These are phyloP conservation scores for Penicillium simplicissimum DNA, from an alignment of 495 filamentous ascomycete species.

Conservation along the genomic window DNA sequence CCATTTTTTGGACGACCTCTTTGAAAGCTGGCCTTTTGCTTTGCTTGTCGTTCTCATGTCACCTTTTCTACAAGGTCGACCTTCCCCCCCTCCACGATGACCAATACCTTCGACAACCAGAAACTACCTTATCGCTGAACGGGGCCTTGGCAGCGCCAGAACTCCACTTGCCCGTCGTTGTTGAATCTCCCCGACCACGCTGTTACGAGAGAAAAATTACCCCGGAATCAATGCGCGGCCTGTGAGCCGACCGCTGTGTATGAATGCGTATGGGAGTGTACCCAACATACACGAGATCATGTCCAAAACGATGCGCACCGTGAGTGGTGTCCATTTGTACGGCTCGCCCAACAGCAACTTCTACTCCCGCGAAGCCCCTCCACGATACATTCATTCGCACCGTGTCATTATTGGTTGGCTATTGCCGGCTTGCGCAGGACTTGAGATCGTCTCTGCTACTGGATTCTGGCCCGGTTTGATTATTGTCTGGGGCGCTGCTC, in stretches of 20 bases:
- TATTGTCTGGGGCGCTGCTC: background rate
- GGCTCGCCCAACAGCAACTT: background rate
- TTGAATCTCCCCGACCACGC: slow-evolving; percentile 2
- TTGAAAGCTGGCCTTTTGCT: background rate
- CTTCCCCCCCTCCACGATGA: slow-evolving; percentile 12
- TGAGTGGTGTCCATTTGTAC: background rate
- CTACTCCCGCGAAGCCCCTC: background rate
- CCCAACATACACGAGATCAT: background rate
- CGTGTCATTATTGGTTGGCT: slow-evolving; percentile 14
- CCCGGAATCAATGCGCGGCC: slow-evolving; percentile 19
- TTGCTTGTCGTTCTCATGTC: background rate
- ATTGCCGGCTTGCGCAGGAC: slow-evolving; percentile 9
- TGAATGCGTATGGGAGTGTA: background rate
- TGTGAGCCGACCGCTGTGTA: background rate
- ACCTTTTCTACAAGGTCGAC: background rate
- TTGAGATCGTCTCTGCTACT: background rate
- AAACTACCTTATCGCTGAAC: slow-evolving; percentile 26
- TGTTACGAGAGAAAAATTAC: slow-evolving; percentile 38
- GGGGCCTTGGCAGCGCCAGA: slow-evolving; percentile 24
- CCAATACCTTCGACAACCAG: slow-evolving; percentile 25
- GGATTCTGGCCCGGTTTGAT: background rate
- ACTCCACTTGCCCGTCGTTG: slow-evolving; percentile 24
- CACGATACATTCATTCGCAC: background rate
- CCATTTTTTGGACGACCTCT: background rate
- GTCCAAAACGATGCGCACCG: background rate